Percentiles rank a stretch among this genome's conserved stretches.
phyloP scores from a whole-genome alignment of 2,329 filamentous ascomycete genomes.

The Epichloe sibirici region DNA sequence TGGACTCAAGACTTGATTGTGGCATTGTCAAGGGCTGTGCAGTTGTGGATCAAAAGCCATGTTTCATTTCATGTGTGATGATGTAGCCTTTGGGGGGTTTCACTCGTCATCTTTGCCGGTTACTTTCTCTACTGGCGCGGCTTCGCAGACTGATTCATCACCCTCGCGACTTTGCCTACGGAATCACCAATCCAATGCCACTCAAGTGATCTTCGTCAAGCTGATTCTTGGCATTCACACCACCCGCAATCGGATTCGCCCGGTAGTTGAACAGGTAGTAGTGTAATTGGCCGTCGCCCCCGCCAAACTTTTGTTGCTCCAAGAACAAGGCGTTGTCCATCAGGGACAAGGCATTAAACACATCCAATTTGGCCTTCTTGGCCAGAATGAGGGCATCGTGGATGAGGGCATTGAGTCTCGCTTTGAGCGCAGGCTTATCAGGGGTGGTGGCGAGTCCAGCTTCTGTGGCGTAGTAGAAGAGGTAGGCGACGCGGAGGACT shows the following conservation, averaged over 20 bases:
- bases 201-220: conserved; percentile 69
- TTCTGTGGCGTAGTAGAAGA: conserved; percentile 94
- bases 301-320: conserved; percentile 85
- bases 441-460: conserved; percentile 50
- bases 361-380: conserved; percentile 77
- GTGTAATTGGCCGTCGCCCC: conserved; percentile 87
- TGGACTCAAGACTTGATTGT: no score
- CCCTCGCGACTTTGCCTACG: conserved; percentile 15
- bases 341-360: conserved; percentile 89
- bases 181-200: conserved; percentile 82
- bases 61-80: no score
- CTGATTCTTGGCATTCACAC: conserved; percentile 67
- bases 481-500: conserved; percentile 77
- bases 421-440: conserved; percentile 51
- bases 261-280: conserved; percentile 98
- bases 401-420: conserved; percentile 68
- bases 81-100: no score
- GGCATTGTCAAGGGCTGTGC: no score
- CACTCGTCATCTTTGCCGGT: no score
- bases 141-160: no score
- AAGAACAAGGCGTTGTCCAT: conserved; percentile 93
- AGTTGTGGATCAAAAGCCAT: no score
- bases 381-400: conserved; percentile 80
- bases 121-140: no score
- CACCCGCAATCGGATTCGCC: conserved; percentile 71